Evolutionary conservation across 2,329 filamentous ascomycete species (phyloP), one percentile per base, ranked within the genome.

Genomic region (Fusarium foetens): DNA sequence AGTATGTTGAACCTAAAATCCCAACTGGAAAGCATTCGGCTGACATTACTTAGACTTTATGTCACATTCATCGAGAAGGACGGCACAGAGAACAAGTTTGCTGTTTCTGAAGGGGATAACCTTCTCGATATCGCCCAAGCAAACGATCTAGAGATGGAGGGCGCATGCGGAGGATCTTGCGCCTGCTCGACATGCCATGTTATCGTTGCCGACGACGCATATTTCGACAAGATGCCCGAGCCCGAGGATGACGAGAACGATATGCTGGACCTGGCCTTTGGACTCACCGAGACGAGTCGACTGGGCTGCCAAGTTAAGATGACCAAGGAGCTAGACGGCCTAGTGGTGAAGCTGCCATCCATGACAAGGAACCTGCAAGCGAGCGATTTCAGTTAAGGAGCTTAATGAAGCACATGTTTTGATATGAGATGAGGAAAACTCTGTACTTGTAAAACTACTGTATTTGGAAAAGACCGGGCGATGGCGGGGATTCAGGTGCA

Each of bases 311-410:
- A 98, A 85, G 93, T 99, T 31, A 87, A 90, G 79, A 98, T 99
- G 95, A 92, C 86, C 66, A 94, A 94, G 82, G 94, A 97, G 75
- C 83, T 98, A 72, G 93, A 98, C 80, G 96, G 96, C 0, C 72
- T 99, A 77, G 89, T 90, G 49, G 94, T 99, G 36, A 93, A 90
- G 81, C 83, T 99, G 78, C 96, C 96, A 17, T 91, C 90, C 41
- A 98, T 98, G 94, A 98, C 96, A 73, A 88, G 96, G 81, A 99
- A 99, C 80, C 79, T 99, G 83, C 96, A 99, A 84, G 94, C 94
- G 19, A 97, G 94, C 81, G 96, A 99, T 83, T 99, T 99, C 77
- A 85, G 86, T 76, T 80, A 70, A 77, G 61, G 45, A 52, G 51
- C 49, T 46, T 46, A 63, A 69, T 61, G 52, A 71, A 42, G 23